Base-by-base conservation (phyloP, 148 eudicot genomes). In the Camellia japonica region DNA sequence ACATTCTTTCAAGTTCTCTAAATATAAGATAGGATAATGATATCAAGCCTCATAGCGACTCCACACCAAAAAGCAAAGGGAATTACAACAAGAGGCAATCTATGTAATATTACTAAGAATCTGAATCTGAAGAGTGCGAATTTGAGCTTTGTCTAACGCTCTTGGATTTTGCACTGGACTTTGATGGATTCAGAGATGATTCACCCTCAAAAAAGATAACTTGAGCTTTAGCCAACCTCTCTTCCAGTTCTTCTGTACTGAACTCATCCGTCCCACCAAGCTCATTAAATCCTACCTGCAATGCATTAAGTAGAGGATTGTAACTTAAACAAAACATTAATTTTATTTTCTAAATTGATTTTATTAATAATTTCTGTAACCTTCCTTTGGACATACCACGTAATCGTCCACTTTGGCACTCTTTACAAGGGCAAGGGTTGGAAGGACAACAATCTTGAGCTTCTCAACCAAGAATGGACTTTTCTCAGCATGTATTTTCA, bases 221-320 rank as follows among this genome's bases (percentile, higher is more conserved):
- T 81, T 95, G 87, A 73, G 92, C 83, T 84, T 85, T 89, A 4
- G 95, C 97, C 86, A 96, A 81, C 86, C 92, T 93, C 84, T 93
- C 99, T 83, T 93, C 99, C 56, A 95, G 87, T 68, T 92, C 94
- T 84, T 93, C 97, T n/a, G 97, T 95, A 88, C 87, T 90, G 83
- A 95, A 95, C 20, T 90, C 97, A 80, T 95, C 97, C 23, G 79
- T 86, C 18, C 95, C 93, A 66, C 99, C 99, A 43, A 93, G 95
- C 85, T 96, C 95, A 78, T 93, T 94, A 87, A 96, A 96, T 80
- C 99, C 99, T 8, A 96, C 99, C 99, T 93, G 81, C 44, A 79
- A 68, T 52, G 38, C 44, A 76, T 76, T 13, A 71, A 73, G 42
- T 18, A 56, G 38, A 30, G 58, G 11, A 77, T 41, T 16, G 60